Evolutionary conservation across 305 asterid species (phyloP), one percentile per base, ranked within the genome.

Genomic region (Fraxinus sp.): DNA sequence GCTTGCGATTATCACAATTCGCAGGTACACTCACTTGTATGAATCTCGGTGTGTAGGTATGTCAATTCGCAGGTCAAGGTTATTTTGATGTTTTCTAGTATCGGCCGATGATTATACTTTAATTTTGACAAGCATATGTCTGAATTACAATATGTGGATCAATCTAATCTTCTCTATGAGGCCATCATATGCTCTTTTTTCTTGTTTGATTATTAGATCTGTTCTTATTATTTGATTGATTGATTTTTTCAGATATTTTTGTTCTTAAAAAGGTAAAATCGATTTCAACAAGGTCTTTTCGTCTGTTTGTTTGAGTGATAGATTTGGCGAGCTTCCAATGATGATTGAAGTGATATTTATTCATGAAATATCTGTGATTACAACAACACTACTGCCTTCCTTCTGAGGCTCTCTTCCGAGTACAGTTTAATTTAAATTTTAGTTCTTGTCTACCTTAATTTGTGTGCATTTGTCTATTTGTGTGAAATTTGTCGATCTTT

Each of bases 161-260:
- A 30, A 59, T 62, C 92, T 93, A 89, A 91, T 89, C 93, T 92
- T 90, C 93, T 92, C 90, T 87, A 89, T 92, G 92, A 89, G 92
- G 93, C 93, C 83, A 72, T 3, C 26, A 32, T 26, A 1, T 20
- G 4, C 75, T 2, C 6, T 26, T 76, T 57, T 5, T 3, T 37
- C 32, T 72, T 22, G 6, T 7, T 46, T 33, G 16, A 52, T 72
- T 22, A 4, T 7, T 46, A 26, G 16, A 52, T 28, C 22, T 78
- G 9, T 35, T 70, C n/a, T 46, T 7, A 20, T 62, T 55, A 0
- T 33, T 14, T 7, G 1, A 24, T 26, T 13, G n/a, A 8, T 14
- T 43, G 24, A 16, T n/a, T 24, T 55, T 37, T 37, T 37, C 11
- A 1, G 11, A 57, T 16, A 5, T n/a, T n/a, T 7, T 6, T 57